Conservation (phyloP, 805 yeast species). For the Yarrowia divulgata region DNA sequence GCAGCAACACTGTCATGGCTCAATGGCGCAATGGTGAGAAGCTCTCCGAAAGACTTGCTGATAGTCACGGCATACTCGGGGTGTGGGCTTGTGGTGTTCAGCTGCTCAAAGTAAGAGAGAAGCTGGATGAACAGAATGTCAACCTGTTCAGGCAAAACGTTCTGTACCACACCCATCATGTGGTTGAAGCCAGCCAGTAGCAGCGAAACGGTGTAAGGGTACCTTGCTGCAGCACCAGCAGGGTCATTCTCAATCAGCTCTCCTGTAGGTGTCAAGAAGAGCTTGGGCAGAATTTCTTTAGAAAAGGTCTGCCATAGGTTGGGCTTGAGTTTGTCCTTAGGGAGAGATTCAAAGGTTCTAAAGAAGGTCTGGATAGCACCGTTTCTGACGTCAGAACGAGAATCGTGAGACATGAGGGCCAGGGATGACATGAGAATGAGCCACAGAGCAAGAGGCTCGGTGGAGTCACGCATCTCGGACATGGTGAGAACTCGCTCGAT, state of each 20-base stretch:
- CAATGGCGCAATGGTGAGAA: slow-evolving; percentile 13
- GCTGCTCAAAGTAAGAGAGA: slow-evolving; percentile 29
- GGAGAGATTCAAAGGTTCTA: slow-evolving; percentile 65
- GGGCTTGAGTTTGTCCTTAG: slow-evolving; percentile 22
- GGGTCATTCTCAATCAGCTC: slow-evolving; percentile 30
- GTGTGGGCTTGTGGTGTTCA: slow-evolving; percentile 9
- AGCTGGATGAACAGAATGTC: slow-evolving; percentile 18
- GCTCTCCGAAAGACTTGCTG: slow-evolving; percentile 24
- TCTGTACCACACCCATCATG: slow-evolving; percentile 25
- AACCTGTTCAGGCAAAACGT: slow-evolving; percentile 21
- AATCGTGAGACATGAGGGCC: slow-evolving; percentile 67
- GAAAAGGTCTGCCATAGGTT: slow-evolving; percentile 30
- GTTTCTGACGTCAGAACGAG: slow-evolving; percentile 80
- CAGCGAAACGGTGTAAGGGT: slow-evolving; percentile 30
- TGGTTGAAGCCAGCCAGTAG: slow-evolving; percentile 30
- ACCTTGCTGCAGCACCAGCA: slow-evolving; percentile 25
- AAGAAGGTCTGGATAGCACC: slow-evolving; percentile 91
- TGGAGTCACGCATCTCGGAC: slow-evolving; percentile 43
- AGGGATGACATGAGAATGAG: slow-evolving; percentile 66
- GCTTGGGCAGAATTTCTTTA: slow-evolving; percentile 23
- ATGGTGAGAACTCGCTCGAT: slow-evolving; percentile 41
- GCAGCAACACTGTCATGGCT: slow-evolving; percentile 12
- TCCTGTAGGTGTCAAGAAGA: slow-evolving; percentile 25
- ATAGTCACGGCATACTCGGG: slow-evolving; percentile 30
- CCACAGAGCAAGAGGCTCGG: slow-evolving; percentile 57